phyloP scores from a whole-genome alignment of 495 filamentous ascomycete species.

The Neurospora sp. region DNA sequence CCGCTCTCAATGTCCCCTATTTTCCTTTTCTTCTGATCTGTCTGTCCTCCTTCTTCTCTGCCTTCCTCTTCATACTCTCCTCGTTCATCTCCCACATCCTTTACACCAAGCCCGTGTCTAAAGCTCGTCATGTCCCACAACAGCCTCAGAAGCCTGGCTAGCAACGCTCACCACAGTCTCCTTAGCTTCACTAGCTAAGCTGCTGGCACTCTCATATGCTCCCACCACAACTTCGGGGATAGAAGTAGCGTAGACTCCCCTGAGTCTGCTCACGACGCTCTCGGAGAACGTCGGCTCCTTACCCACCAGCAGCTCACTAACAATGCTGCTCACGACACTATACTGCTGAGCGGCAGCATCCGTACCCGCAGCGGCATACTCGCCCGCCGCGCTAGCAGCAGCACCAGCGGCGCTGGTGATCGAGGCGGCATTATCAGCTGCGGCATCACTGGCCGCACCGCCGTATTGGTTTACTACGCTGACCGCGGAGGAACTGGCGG shows the following conservation, averaged over 20 bases:
- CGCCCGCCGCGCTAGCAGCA: conserved; percentile 14
- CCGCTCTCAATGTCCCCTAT: neutral
- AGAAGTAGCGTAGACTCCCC: conserved; percentile 43
- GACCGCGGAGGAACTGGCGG: conserved; percentile 15
- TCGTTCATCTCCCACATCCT: no score
- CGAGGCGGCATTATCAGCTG: conserved; percentile 24
- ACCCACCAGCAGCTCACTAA: conserved; percentile 67
- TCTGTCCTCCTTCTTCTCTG: neutral
- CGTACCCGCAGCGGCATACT: conserved; percentile 45
- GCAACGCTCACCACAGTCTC: conserved; percentile 15
- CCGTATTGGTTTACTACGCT: conserved; percentile 16
- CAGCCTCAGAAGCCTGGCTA: conserved; percentile 15
- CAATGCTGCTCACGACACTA: conserved; percentile 56
- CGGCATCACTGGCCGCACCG: conserved; percentile 19
- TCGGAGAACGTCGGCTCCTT: conserved; percentile 78
- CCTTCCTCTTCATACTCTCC: neutral
- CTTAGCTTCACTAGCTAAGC: conserved; percentile 27
- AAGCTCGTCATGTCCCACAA: neutral
- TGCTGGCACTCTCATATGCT: conserved; percentile 15
- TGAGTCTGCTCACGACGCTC: conserved; percentile 62
- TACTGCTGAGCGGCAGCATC: conserved; percentile 50
- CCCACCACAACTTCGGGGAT: neutral
- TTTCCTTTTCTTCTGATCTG: neutral
- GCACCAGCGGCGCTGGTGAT: conserved; percentile 36
- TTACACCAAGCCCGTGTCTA: no score